Percentiles rank a stretch among this genome's conserved stretches.
These are phyloP conservation scores for Sclerotinia spermophila DNA, from an alignment of 2,329 filamentous ascomycete genomes.

Conservation along the genomic window DNA sequence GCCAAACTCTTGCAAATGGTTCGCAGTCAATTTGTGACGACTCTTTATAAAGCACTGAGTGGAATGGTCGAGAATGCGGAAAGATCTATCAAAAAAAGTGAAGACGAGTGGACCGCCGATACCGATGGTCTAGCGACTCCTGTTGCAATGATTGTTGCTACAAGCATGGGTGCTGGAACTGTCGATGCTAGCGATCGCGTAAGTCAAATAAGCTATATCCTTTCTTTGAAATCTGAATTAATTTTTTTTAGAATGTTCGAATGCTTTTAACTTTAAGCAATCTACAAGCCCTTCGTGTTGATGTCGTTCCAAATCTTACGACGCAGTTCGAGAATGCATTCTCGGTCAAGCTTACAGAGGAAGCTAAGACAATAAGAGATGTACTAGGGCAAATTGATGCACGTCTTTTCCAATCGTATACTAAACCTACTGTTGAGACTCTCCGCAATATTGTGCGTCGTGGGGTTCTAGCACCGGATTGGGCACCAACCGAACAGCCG, in stretches of 20 bases:
- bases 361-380: conserved; percentile 86
- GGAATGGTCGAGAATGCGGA: conserved; percentile 98
- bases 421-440: conserved; percentile 66
- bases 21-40: conserved; percentile 85
- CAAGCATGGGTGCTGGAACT: conserved; percentile 45
- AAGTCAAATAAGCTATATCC: conserved; percentile 31
- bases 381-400: conserved; percentile 87
- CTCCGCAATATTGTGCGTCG: conserved; percentile 67
- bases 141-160: conserved; percentile 36
- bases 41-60: conserved; percentile 87
- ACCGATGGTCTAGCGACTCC: conserved; percentile 36
- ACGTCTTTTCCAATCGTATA: conserved; percentile 89
- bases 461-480: conserved; percentile 68
- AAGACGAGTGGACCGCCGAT: conserved; percentile 38
- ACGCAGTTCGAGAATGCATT: conserved; percentile 91
- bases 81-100: conserved; percentile 59
- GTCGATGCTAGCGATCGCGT: conserved; percentile 53
- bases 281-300: conserved; percentile 74
- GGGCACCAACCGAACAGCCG: conserved; percentile 65
- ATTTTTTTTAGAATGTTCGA: conserved; percentile 69
- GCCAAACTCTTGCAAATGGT: conserved; percentile 88
- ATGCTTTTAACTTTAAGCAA: conserved; percentile 94
- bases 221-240: conserved; percentile 27
- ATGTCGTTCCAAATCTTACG: conserved; percentile 84
- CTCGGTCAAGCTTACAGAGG: conserved; percentile 89